Conservation (phyloP, 176 grass and related monocot species). For the Carex pumila region DNA sequence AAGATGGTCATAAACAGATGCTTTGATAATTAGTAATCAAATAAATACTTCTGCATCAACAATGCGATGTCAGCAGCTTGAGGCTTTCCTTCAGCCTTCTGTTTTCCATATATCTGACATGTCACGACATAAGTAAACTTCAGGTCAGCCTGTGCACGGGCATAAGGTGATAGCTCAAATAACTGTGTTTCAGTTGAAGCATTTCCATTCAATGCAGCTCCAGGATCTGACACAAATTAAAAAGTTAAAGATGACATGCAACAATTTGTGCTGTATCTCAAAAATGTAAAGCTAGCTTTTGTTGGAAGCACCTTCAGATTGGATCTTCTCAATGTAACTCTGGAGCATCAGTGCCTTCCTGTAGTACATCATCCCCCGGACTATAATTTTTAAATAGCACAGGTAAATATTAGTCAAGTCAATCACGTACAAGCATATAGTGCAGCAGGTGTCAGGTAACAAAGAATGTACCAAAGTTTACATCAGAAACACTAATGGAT, state of each 20-base stretch:
- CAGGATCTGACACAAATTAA: conserved; percentile 34
- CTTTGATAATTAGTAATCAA: conserved; percentile 13
- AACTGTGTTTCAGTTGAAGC: conserved; percentile 48
- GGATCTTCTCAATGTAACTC: conserved; percentile 75
- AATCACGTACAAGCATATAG: not conserved
- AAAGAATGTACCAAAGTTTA: not conserved
- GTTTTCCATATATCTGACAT: conserved; percentile 90
- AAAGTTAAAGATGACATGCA: not conserved
- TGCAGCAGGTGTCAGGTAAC: not conserved
- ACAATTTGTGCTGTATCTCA: conserved; percentile 19
- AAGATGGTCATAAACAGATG: not conserved
- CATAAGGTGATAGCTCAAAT: conserved; percentile 80
- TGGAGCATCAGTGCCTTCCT: conserved; percentile 95
- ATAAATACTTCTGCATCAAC: conserved; percentile 69
- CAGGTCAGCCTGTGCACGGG: conserved; percentile 73
- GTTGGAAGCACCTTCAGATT: conserved; percentile 60
- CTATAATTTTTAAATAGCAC: conserved; percentile 27
- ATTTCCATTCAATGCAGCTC: conserved; percentile 35
- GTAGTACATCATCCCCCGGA: conserved; percentile 98
- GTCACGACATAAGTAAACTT: conserved; percentile 96
- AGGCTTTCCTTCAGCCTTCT: conserved; percentile 64
- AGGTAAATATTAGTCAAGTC: conserved; percentile 13
- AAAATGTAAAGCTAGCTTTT: conserved; percentile 11
- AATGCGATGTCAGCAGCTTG: conserved; percentile 91
- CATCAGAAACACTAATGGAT: not conserved